phyloP scores from a whole-genome alignment of 352 stramenopile genomes.

The Globisporangium abappressorium region DNA sequence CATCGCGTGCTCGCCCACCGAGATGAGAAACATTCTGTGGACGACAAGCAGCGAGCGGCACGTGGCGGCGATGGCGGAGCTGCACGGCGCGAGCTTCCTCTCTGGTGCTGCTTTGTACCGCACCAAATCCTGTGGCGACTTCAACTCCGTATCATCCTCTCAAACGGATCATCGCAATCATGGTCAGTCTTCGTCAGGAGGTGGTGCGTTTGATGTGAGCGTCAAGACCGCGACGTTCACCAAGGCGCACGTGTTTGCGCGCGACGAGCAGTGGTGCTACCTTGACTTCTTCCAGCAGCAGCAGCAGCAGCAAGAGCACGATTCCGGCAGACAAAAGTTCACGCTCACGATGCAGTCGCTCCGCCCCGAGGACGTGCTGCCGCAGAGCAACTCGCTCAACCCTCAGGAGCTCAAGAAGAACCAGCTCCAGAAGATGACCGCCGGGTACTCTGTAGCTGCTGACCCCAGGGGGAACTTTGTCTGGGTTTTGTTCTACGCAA shows the following conservation, averaged over 20 bases:
- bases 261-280: conserved; percentile 52
- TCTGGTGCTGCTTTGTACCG: conserved; percentile 23
- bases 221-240: conserved; percentile 39
- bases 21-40: conserved; percentile 30
- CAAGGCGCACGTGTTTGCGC: conserved; percentile 34
- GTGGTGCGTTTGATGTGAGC: conserved; percentile 13
- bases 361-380: conserved; percentile 18
- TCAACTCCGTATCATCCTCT: background rate
- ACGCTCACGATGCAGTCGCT: conserved; percentile 32
- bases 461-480: conserved; percentile 17
- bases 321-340: conserved; percentile 13
- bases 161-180: background rate
- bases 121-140: conserved; percentile 1
- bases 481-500: conserved; percentile 33
- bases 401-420: background rate
- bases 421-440: conserved; percentile 23
- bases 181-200: no score
- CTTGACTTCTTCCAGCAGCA: conserved; percentile 23
- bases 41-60: conserved; percentile 15
- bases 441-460: conserved; percentile 23
- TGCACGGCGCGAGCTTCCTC: conserved; percentile 33
- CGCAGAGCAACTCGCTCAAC: conserved; percentile 24
- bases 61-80: conserved; percentile 25
- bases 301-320: conserved; percentile 10
- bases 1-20: conserved; percentile 32